Evolutionary conservation across 768 basidiomycete species (phyloP).

Genomic region (Sarcomyxa edulis): DNA sequence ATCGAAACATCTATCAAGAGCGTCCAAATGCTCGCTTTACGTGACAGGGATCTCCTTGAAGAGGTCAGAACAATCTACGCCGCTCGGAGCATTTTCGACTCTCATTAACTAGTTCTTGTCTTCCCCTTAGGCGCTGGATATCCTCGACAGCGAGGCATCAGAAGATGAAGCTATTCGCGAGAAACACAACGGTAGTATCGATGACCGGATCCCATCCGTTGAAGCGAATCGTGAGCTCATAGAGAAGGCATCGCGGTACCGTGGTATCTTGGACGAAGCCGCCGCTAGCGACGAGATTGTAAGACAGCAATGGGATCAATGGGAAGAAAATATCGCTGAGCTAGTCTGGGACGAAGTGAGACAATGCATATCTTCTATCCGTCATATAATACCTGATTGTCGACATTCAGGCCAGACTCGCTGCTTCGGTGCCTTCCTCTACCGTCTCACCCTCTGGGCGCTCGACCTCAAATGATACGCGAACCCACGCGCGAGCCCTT

Average conservation of each 20-base stretch:
- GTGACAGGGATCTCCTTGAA: constrained; percentile 58
- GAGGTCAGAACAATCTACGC: too few species aligned
- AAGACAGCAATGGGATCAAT: constrained; percentile 81
- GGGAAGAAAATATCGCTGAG: constrained; percentile 68
- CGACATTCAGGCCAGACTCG: constrained; percentile 54
- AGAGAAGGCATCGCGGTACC: constrained; percentile 66
- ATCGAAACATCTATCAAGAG: constrained; percentile 72
- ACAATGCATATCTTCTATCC: constrained; percentile 14
- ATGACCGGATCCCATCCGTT: constrained; percentile 63
- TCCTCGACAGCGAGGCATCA: constrained; percentile 86
- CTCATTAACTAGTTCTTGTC: neutral
- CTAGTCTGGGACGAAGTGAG: constrained; percentile 66
- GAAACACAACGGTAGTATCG: constrained; percentile 37
- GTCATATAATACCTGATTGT: neutral
- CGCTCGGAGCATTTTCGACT: constrained; percentile 4
- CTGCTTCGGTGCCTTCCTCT: constrained; percentile 64
- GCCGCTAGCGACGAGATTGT: constrained; percentile 72
- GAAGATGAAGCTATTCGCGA: constrained; percentile 73
- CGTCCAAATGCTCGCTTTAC: constrained; percentile 58
- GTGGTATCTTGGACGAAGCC: constrained; percentile 67
- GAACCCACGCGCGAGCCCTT: constrained; percentile 60
- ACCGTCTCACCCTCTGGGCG: constrained; percentile 30
- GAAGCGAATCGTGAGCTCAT: constrained; percentile 74
- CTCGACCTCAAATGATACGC: constrained; percentile 32
- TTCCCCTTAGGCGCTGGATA: constrained; percentile 66